A percentile compares a stretch with the other conserved stretches of the same genome.
Conservation (phyloP, 2,329 filamentous ascomycete species). For the Dactylonectria macrodidyma region DNA sequence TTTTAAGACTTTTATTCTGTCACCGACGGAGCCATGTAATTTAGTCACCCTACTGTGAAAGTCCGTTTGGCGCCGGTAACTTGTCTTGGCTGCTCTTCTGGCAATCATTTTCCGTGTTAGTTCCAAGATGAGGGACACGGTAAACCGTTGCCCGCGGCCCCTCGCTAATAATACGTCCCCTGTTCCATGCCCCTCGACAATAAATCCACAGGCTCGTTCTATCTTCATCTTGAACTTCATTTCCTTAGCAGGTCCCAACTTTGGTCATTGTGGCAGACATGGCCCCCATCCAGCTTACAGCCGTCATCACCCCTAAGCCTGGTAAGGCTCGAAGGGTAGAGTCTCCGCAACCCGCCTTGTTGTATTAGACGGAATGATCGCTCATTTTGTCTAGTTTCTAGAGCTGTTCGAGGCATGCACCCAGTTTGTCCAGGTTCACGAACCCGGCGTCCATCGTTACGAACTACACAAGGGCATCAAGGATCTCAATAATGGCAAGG, state of each 20-base stretch:
- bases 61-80: not conserved
- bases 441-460: constrained; percentile 46
- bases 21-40: not conserved
- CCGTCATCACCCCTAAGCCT: constrained; percentile 47
- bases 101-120: constrained; percentile 32
- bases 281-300: constrained; percentile 44
- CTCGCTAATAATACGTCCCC: constrained; percentile 15
- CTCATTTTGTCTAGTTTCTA: constrained; percentile 36
- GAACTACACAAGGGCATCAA: constrained; percentile 44
- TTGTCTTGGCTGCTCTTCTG: not conserved
- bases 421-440: constrained; percentile 41
- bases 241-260: not conserved
- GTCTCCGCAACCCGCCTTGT: not conserved
- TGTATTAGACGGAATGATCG: not conserved
- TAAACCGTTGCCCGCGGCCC: constrained; percentile 12
- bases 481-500: constrained; percentile 40
- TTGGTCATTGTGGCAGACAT: constrained; percentile 24
- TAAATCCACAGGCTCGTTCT: not conserved
- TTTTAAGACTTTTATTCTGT: not conserved
- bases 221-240: not conserved
- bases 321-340: constrained; percentile 43
- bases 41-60: not conserved
- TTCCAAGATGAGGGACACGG: constrained; percentile 14
- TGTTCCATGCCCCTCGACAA: not conserved
- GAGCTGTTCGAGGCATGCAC: constrained; percentile 43